Evolutionary conservation across 225 moss, liverwort and hornwort species (phyloP).

Genomic region (Sphagnum tenellum): DNA sequence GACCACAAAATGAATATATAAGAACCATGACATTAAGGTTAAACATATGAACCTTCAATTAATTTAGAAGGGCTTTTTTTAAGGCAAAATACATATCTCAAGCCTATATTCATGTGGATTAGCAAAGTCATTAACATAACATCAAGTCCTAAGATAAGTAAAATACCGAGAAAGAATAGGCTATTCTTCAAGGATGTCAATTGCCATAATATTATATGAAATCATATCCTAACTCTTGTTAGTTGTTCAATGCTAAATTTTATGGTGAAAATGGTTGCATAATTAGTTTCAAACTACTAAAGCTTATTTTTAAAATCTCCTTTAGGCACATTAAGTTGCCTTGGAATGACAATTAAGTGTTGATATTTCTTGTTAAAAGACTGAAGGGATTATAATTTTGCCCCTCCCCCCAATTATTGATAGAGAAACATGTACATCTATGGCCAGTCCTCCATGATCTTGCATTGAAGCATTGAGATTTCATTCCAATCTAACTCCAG

Average conservation of each 20-base stretch:
- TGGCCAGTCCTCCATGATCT: conserved; percentile 18
- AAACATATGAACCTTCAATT: too few species aligned
- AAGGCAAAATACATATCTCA: too few species aligned
- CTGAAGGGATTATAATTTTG: too few species aligned
- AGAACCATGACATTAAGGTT: not conserved
- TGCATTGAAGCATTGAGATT: conserved; percentile 36
- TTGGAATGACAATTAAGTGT: conserved; percentile 82
- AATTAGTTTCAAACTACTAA: conserved; percentile 88
- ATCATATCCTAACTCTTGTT: conserved; percentile 19
- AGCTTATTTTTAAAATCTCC: conserved; percentile 85
- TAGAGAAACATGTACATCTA: conserved; percentile 25
- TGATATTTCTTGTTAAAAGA: conserved; percentile 57
- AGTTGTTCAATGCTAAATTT: conserved; percentile 56
- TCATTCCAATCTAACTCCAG: conserved; percentile 39
- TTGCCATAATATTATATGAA: conserved; percentile 21
- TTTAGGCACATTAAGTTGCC: conserved; percentile 81
- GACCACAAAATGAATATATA: too few species aligned
- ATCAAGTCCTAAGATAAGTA: too few species aligned
- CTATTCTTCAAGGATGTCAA: conserved; percentile 27
- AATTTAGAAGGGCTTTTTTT: not conserved
- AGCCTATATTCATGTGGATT: too few species aligned
- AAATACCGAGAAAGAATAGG: conserved; percentile 21
- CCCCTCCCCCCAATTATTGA: conserved; percentile 42
- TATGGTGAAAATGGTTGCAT: conserved; percentile 52
- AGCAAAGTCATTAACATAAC: conserved; percentile 21